Evolutionary conservation across 192 early-diverging fungal species (phyloP).

Genomic region (Pecoramyces ruminantium): DNA sequence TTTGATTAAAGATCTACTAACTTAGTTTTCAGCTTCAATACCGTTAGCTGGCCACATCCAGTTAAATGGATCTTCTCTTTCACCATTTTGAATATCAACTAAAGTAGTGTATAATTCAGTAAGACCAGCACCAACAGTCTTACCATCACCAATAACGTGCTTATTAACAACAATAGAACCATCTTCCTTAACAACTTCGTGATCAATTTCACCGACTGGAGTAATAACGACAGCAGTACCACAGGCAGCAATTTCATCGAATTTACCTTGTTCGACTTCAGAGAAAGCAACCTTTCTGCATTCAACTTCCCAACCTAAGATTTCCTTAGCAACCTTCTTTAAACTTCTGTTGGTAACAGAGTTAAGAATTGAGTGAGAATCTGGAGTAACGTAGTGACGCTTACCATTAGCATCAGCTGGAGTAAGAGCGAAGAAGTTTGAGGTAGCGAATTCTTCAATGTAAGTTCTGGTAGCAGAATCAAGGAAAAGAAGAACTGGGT

Average conservation of each 20-base stretch:
- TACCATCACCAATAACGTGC: background rate
- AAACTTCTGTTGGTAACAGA: conserved; percentile 52
- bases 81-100: background rate
- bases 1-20: background rate
- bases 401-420: conserved; percentile 25
- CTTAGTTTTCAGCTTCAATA: background rate
- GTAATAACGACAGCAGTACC: conserved; percentile 66
- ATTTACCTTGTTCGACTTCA: conserved; percentile 33
- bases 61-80: background rate
- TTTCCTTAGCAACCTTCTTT: conserved; percentile 23
- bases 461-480: conserved; percentile 41
- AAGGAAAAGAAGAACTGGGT: conserved; percentile 51
- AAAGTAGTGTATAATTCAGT: background rate
- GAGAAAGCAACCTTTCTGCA: conserved; percentile 26
- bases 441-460: conserved; percentile 62
- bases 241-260: conserved; percentile 49
- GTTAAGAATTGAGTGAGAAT: conserved; percentile 32
- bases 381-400: conserved; percentile 47
- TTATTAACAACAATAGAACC: background rate
- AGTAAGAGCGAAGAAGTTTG: conserved; percentile 56
- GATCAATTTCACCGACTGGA: conserved; percentile 46
- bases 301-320: conserved; percentile 47
- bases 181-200: conserved; percentile 9
- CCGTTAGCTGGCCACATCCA: background rate
- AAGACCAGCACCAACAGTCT: background rate